A percentile compares a stretch with the other conserved stretches of the same genome.
Evolutionary conservation across 345 rosid species (phyloP).

Genomic region (Hibiscus tridactylites): DNA sequence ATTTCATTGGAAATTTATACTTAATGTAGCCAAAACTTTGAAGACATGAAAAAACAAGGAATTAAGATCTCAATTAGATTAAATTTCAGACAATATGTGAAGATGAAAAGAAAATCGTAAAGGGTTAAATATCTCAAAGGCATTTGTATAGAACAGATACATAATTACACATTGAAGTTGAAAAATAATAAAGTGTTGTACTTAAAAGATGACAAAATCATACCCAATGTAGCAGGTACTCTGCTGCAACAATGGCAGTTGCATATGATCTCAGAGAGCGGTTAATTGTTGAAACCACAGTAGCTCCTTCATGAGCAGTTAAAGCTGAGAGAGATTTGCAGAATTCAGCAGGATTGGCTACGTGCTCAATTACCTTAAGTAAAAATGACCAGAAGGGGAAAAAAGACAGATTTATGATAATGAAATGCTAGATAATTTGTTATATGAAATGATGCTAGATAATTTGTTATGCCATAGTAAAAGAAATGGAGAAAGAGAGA

Average conservation of each 20-base stretch:
- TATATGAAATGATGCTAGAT: not conserved
- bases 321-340: constrained; percentile 77
- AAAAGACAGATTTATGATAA: not conserved
- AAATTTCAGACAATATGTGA: too few relatives aligned
- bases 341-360: constrained; percentile 84
- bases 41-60: too few relatives aligned
- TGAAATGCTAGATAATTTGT: not conserved
- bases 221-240: constrained; percentile 87
- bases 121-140: too few relatives aligned
- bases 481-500: not conserved
- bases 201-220: not conserved
- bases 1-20: too few relatives aligned
- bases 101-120: too few relatives aligned
- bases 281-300: constrained; percentile 70
- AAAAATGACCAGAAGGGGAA: not conserved
- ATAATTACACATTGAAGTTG: not conserved
- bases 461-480: not conserved
- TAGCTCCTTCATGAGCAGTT: constrained; percentile 61
- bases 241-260: constrained; percentile 81
- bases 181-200: not conserved
- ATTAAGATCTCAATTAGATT: too few relatives aligned
- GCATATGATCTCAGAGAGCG: constrained; percentile 82
- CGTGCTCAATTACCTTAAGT: constrained; percentile 85
- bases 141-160: not conserved
- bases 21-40: too few relatives aligned